phyloP scores from a whole-genome alignment of 169 alveolate genomes.

The Eimeria falciformis region DNA sequence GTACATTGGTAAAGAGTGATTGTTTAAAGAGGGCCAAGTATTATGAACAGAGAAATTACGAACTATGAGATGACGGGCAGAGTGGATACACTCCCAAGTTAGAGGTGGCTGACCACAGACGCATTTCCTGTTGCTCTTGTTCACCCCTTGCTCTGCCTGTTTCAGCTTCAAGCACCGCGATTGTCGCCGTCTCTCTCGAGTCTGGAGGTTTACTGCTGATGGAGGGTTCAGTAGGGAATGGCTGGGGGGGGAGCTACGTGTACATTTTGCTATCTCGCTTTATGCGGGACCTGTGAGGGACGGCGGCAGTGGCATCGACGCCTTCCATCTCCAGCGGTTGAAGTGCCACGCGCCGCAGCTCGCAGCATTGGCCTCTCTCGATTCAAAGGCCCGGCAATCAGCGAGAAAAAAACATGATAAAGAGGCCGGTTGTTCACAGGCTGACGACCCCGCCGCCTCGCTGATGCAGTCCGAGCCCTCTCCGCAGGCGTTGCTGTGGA shows the following conservation, averaged over 20 bases:
- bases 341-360: background rate
- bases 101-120: too few relatives aligned
- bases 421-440: background rate
- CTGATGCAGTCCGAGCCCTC: background rate
- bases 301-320: background rate
- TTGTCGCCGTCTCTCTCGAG: background rate
- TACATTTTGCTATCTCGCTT: constrained; percentile 10
- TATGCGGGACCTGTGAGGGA: constrained; percentile 5
- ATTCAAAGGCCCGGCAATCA: too few relatives aligned
- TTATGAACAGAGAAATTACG: too few relatives aligned
- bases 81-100: too few relatives aligned
- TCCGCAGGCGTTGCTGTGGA: background rate
- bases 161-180: background rate
- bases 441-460: background rate
- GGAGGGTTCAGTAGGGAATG: background rate
- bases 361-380: too few relatives aligned
- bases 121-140: too few relatives aligned
- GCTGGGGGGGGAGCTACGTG: background rate
- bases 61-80: too few relatives aligned
- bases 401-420: too few relatives aligned
- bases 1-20: too few relatives aligned
- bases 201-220: constrained; percentile 5
- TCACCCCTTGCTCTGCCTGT: too few relatives aligned
- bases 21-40: too few relatives aligned
- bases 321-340: background rate